Percentiles rank a stretch among this genome's conserved stretches.
These are phyloP conservation scores for Pseudogymnoascus sp. DNA, from an alignment of 2,329 filamentous ascomycete species.

Conservation along the genomic window DNA sequence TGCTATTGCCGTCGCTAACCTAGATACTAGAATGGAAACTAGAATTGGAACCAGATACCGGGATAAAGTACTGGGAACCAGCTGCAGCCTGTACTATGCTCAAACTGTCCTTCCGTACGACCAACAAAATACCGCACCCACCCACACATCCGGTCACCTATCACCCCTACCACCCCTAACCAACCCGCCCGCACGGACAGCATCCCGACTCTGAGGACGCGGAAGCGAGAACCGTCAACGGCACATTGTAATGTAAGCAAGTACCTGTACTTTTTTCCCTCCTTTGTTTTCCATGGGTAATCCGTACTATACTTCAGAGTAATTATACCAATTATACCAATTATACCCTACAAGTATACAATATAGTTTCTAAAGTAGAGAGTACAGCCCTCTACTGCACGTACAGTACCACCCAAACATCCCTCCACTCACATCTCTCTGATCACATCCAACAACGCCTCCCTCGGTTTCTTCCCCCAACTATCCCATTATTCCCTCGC, in stretches of 20 bases:
- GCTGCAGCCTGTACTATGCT: neutral
- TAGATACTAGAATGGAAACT: neutral
- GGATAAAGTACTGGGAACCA: neutral
- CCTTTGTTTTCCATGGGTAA: neutral
- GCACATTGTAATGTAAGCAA: neutral
- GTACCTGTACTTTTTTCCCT: neutral
- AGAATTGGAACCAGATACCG: too few relatives aligned
- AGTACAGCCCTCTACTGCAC: too few relatives aligned
- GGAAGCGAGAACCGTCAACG: neutral
- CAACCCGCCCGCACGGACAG: conserved; percentile 4
- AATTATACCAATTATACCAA: neutral
- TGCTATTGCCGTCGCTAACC: neutral
- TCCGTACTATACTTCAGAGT: neutral
- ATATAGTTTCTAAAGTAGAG: neutral
- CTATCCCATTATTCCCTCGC: neutral
- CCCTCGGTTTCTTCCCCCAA: neutral
- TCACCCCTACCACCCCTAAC: neutral
- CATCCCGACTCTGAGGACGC: conserved; percentile 5
- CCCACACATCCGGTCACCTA: neutral
- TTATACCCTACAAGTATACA: neutral
- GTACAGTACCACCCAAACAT: neutral
- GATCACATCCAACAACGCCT: neutral
- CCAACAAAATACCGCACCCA: conserved; percentile 2
- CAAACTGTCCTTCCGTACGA: neutral
- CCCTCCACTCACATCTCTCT: neutral